Evolutionary conservation across 73 alveolate genomes (phyloP), one percentile per base, ranked within the genome.

Genomic region (Stentor roeselii): DNA sequence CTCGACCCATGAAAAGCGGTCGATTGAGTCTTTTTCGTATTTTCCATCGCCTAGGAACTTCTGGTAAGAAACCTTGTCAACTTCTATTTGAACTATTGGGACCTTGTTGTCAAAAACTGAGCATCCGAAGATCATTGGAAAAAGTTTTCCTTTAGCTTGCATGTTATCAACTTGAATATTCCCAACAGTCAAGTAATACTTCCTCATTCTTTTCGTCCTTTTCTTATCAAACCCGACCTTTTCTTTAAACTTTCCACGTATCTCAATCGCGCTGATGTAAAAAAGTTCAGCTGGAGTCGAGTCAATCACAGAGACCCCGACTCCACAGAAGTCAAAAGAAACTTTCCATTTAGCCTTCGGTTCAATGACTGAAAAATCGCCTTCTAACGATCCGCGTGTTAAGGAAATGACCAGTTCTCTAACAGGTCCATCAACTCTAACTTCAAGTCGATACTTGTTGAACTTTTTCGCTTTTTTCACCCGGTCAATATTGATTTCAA

Each of bases 231-330:
- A 0, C n/a, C n/a, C 30, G 1, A 36, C 60, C 39, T 76, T 41
- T 15, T 42, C 61, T 77, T 3, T 31, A 41, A 36, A 75, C n/a
- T 50, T 80, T 59, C 75, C 39, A 3, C 42, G 3, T 2, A 91
- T 3, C 60, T 78, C 82, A 58, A 76, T 83, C 30, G 86, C 41
- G 35, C 90, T 86, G 3, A 95, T 31, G 86, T 93, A 95, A 75
- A 93, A 86, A 14, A 95, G 39, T 87, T 95, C 99, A 74, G 90
- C 89, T 30, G 99, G 99, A 21, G 92, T 92, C 82, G 90, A 86
- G 80, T 95, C 98, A 76, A 95, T 88, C 3, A 95, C 77, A 40
- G 98, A 93, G 27, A 95, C 35, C 37, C 99, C 99, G 35, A 93
- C 59, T 37, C 99, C 99, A 86, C 76, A 86, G 60, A 78, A 84